phyloP scores from a whole-genome alignment of 1,284 basidiomycete species.

The Cutaneotrichosporon sp. region DNA sequence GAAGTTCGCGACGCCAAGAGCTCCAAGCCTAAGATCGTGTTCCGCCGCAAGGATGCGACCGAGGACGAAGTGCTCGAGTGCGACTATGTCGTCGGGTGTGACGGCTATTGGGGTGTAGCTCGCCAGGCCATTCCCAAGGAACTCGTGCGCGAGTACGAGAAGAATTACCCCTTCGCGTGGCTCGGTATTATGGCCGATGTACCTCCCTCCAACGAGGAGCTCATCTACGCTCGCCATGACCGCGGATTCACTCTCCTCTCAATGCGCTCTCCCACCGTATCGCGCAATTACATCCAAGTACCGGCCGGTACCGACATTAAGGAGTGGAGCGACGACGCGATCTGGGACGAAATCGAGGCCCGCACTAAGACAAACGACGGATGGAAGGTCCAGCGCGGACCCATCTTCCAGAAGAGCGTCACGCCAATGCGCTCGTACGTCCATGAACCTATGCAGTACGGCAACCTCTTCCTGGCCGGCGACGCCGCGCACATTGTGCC shows the following conservation, averaged over 20 bases:
- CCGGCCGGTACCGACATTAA: conserved; percentile 24
- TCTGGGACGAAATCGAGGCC: conserved; percentile 26
- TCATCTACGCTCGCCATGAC: conserved; percentile 27
- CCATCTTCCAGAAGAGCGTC: conserved; percentile 26
- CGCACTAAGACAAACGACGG: conserved; percentile 25
- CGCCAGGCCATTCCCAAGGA: conserved; percentile 24
- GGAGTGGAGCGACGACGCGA: conserved; percentile 26
- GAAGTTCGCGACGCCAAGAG: conserved; percentile 22
- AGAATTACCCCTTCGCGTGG: conserved; percentile 27
- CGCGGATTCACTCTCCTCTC: conserved; percentile 26
- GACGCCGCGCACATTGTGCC: conserved; percentile 30
- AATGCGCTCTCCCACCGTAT: conserved; percentile 25
- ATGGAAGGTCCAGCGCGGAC: conserved; percentile 25
- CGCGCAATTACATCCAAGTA: conserved; percentile 29
- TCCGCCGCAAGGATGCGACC: conserved; percentile 18
- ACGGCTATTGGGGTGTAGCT: conserved; percentile 28
- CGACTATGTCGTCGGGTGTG: conserved; percentile 25
- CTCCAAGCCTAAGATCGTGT: conserved; percentile 20
- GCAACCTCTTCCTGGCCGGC: conserved; percentile 26
- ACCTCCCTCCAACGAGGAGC: conserved; percentile 27
- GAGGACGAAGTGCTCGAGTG: conserved; percentile 18
- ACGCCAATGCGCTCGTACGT: conserved; percentile 28
- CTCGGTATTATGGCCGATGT: conserved; percentile 28
- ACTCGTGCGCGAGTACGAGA: conserved; percentile 23
- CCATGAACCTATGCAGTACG: conserved; percentile 30